Evolutionary conservation across 2,329 filamentous ascomycete genomes (phyloP), one percentile per base, ranked within the genome.

Genomic region (Cercospora janseana): DNA sequence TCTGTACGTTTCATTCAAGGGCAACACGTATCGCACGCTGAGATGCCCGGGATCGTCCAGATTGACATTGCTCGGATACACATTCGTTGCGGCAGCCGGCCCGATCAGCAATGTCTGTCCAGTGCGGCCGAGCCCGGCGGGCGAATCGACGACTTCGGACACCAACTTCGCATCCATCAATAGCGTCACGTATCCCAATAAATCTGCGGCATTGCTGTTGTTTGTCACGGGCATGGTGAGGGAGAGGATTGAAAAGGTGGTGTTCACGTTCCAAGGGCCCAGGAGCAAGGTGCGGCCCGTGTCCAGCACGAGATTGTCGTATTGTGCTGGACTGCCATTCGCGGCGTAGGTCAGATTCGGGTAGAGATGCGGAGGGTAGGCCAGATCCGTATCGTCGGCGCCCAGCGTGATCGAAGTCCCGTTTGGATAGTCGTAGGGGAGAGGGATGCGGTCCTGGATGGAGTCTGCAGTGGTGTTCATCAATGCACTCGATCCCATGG

Each of bases 141-240:
- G 71, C 1, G 85, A 86, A 13, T 72, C 69, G 20, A 83, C 72
- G 1, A 89, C 78, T 35, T 76, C 69, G n/a, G 82, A 72, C 3
- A 93, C 73, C 1, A 85, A 76, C 3, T 72, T 71, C 1, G 85
- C 85, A 49, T 87, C 80, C 48, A 87, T 79, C n/a, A 95, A 75
- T 2, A 92, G 72, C 1, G 89, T 95, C 73, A 95, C 79, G 73
- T 89, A 95, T 1, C 88, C 91, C 4, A 95, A 75, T 1, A 92
- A 79, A 55, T 86, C 82, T 3, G 72, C 72, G 32, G 70, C 66
- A 2, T 78, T 77, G 2, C 76, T 75, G 57, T 84, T 86, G 64
- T 86, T 83, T 52, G 87, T 79, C 46, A 96, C 81, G 0, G 90
- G 88, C 12, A 92, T 71, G 0, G 90, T 95, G 51, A 95, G 74